Evolutionary conservation across 441 rosid species (phyloP).

Genomic region (Brassica balearica): DNA sequence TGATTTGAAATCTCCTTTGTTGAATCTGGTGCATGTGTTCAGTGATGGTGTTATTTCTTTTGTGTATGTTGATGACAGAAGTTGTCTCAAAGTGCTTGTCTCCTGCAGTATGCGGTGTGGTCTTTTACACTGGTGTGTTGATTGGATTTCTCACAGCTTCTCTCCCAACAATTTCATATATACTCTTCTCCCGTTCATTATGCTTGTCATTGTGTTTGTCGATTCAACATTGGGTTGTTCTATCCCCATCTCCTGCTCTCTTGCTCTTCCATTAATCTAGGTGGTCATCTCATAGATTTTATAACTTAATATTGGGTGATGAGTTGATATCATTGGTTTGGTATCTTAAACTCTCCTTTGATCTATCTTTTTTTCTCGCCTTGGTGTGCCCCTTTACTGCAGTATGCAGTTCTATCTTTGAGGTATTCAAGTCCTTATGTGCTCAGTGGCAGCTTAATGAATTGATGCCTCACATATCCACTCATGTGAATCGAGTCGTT

Average conservation of each 20-base stretch:
- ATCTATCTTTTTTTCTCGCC: background rate
- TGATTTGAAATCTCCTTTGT: background rate
- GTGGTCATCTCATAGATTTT: background rate
- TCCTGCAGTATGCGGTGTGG: background rate
- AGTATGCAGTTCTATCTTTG: background rate
- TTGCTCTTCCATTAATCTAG: background rate
- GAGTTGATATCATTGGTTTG: background rate
- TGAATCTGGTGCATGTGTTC: background rate
- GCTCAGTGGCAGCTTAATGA: background rate
- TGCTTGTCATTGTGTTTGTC: too few relatives aligned
- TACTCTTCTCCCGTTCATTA: too few relatives aligned
- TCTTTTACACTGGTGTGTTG: background rate
- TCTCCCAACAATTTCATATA: too few relatives aligned
- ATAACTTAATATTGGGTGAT: background rate
- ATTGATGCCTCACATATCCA: background rate
- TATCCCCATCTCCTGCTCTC: background rate
- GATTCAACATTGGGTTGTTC: too few relatives aligned
- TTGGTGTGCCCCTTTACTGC: background rate
- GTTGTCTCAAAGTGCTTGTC: background rate
- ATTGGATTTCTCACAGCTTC: background rate
- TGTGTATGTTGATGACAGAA: background rate
- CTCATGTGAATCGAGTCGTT: background rate
- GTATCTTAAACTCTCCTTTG: background rate
- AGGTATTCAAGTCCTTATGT: background rate
- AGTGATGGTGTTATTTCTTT: background rate